These are phyloP conservation scores for Rhododendron vialii DNA, from an alignment of 148 eudicot species.

Conservation along the genomic window DNA sequence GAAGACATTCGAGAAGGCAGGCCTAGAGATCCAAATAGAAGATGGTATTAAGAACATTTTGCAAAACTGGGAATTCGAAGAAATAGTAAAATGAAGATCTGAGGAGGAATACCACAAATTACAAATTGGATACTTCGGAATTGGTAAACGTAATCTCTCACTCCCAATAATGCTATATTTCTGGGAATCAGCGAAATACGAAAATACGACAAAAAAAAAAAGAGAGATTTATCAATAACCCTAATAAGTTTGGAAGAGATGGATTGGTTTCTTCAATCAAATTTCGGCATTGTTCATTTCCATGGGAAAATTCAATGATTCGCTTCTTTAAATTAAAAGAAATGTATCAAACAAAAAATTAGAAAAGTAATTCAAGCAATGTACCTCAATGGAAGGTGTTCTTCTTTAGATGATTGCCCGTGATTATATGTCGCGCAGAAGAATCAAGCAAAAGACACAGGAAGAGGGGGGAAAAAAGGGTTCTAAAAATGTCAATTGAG, in stretches of 20 bases:
- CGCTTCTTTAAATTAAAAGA: not conserved
- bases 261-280: not conserved
- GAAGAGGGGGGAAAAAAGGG: not conserved
- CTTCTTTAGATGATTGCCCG: not conserved
- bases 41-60: not conserved
- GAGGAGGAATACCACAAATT: not conserved
- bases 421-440: not conserved
- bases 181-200: not conserved
- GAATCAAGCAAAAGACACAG: not conserved
- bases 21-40: not conserved
- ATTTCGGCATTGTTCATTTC: not conserved
- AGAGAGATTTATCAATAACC: too few relatives aligned
- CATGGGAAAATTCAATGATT: not conserved
- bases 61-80: not conserved
- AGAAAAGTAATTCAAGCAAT: not conserved
- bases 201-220: not conserved
- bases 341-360: not conserved
- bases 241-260: not conserved
- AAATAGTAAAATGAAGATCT: not conserved
- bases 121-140: not conserved
- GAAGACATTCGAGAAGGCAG: not conserved
- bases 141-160: too few relatives aligned
- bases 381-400: not conserved
- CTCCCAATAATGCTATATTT: not conserved
- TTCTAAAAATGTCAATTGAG: not conserved